Conservation (phyloP, 352 stramenopile species). For the Phytophthora pinifolia region DNA sequence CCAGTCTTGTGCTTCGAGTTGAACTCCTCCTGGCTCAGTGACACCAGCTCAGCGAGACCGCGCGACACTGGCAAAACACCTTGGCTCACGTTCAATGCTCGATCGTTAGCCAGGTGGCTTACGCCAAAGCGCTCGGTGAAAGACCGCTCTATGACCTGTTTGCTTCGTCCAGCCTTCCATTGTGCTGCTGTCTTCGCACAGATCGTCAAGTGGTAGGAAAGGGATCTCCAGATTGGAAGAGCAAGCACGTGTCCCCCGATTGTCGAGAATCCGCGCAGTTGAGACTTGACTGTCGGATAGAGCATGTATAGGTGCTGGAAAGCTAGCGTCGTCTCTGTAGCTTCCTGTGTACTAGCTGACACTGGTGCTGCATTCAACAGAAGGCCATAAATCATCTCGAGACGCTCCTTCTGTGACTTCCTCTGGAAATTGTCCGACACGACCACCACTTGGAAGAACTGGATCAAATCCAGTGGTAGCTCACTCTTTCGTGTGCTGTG, state of each 20-base stretch:
- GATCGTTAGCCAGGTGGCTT: conserved; percentile 56
- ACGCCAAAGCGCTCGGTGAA: conserved; percentile 58
- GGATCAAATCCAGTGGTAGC: conserved; percentile 31
- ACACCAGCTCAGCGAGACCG: conserved; percentile 37
- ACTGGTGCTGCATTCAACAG: conserved; percentile 15
- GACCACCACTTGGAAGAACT: conserved; percentile 50
- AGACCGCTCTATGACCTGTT: conserved; percentile 19
- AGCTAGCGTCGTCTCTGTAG: not conserved
- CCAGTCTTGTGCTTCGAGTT: conserved; percentile 20
- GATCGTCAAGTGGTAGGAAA: conserved; percentile 46
- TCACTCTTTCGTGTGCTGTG: conserved; percentile 23
- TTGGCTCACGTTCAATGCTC: conserved; percentile 40
- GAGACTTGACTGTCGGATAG: conserved; percentile 6
- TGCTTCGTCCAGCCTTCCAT: conserved; percentile 30
- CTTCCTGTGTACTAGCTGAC: conserved; percentile 9
- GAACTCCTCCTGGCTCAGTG: conserved; percentile 46
- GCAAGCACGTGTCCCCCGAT: conserved; percentile 34
- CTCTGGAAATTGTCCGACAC: conserved; percentile 57
- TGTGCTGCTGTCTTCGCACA: conserved; percentile 49
- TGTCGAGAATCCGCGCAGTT: conserved; percentile 38
- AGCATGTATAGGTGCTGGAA: conserved; percentile 11
- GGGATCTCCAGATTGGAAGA: conserved; percentile 44
- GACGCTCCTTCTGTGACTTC: conserved; percentile 42
- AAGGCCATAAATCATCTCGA: conserved; percentile 46
- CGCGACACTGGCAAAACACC: conserved; percentile 36